These are phyloP conservation scores for Hypoxylon subgilvum DNA, from an alignment of 495 filamentous ascomycete genomes.

Conservation along the genomic window DNA sequence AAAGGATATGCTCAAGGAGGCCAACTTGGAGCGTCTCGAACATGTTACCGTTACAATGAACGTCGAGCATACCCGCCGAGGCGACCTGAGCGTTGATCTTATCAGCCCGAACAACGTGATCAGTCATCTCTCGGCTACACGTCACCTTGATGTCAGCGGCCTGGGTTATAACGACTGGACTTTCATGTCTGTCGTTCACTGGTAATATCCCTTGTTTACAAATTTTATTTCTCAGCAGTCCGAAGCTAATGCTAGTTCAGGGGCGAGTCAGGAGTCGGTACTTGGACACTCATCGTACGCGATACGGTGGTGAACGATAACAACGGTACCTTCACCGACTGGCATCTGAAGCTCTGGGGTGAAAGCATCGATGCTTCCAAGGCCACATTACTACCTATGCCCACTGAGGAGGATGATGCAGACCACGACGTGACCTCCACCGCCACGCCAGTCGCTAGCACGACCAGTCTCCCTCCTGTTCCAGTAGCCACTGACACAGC, in stretches of 20 bases:
- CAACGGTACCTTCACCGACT: constrained; percentile 82
- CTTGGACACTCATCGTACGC: constrained; percentile 89
- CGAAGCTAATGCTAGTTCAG: constrained; percentile 51
- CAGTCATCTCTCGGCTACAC: constrained; percentile 79
- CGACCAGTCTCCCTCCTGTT: constrained; percentile 47
- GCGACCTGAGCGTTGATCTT: constrained; percentile 91
- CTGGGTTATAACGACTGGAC: constrained; percentile 95
- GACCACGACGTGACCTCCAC: constrained; percentile 68
- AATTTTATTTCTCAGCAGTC: constrained; percentile 5
- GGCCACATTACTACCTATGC: constrained; percentile 77
- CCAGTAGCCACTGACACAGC: constrained; percentile 38
- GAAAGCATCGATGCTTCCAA: constrained; percentile 76
- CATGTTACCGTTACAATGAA: constrained; percentile 99
- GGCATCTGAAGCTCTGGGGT: constrained; percentile 94
- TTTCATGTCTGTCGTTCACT: constrained; percentile 97
- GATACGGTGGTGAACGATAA: constrained; percentile 80
- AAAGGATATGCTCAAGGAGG: constrained; percentile 71
- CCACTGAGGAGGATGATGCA: constrained; percentile 79
- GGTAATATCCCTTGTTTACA: constrained; percentile 70
- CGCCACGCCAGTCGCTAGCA: constrained; percentile 47
- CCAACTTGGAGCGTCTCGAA: constrained; percentile 85
- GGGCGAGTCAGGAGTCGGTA: constrained; percentile 87
- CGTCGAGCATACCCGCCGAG: constrained; percentile 79
- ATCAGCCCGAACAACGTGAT: constrained; percentile 81
- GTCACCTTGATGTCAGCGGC: constrained; percentile 65